Percentiles rank a stretch among this genome's conserved stretches.
Evolutionary conservation across 73 alveolate genomes (phyloP).

Genomic region (Paramecium pentaurelia): DNA sequence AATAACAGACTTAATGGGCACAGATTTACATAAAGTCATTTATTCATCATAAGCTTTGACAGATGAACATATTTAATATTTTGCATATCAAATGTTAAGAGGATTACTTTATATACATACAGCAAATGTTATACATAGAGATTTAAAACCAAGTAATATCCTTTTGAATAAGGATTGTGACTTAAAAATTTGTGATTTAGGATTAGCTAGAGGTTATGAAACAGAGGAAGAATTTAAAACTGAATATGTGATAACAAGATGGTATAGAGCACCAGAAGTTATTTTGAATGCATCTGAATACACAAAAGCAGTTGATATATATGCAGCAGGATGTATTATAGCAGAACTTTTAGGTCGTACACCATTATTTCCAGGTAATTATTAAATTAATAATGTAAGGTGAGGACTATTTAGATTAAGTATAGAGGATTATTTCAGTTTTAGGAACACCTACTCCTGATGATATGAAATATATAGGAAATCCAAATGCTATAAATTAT

Average conservation of each 20-base stretch:
- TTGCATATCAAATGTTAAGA: slow-evolving; percentile 80
- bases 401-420: slow-evolving; percentile 82
- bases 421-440: slow-evolving; percentile 82
- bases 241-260: slow-evolving; percentile 79
- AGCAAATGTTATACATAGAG: slow-evolving; percentile 86
- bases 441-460: slow-evolving; percentile 89
- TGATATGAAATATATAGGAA: slow-evolving; percentile 86
- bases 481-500: slow-evolving; percentile 83
- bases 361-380: slow-evolving; percentile 85
- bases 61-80: slow-evolving; percentile 89
- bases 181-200: slow-evolving; percentile 79
- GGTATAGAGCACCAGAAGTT: slow-evolving; percentile 73
- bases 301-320: slow-evolving; percentile 78
- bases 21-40: slow-evolving; percentile 90
- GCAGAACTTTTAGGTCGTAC: slow-evolving; percentile 90
- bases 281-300: slow-evolving; percentile 81
- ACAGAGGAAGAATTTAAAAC: slow-evolving; percentile 72
- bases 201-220: slow-evolving; percentile 82
- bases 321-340: slow-evolving; percentile 85
- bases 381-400: background rate
- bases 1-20: slow-evolving; percentile 89
- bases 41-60: slow-evolving; percentile 82
- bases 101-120: slow-evolving; percentile 85
- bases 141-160: slow-evolving; percentile 84
- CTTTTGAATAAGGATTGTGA: slow-evolving; percentile 87